Evolutionary conservation across 148 eudicot species (phyloP).

Genomic region (Rhododendron mucronatum): DNA sequence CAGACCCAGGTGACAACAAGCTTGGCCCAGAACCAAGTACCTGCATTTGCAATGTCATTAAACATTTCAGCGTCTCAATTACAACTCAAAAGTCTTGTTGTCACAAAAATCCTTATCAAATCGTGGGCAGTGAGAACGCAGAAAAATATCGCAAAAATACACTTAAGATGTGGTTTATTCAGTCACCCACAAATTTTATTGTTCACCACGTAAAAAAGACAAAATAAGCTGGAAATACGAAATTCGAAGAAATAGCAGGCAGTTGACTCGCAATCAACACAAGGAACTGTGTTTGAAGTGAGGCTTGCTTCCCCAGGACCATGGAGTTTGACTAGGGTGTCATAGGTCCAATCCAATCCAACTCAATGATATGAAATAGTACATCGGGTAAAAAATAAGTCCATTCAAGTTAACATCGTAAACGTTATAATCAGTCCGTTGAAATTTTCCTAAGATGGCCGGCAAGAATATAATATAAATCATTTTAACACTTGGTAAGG

Average conservation of each 20-base stretch:
- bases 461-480: neutral
- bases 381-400: neutral
- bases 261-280: constrained; percentile 21
- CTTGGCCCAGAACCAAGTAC: constrained; percentile 87
- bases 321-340: neutral
- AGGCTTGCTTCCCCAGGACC: neutral
- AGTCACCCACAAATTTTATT: neutral
- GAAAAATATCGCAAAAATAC: neutral
- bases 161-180: neutral
- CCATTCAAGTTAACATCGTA: neutral
- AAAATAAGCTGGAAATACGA: neutral
- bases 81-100: neutral
- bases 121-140: neutral
- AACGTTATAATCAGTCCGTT: neutral
- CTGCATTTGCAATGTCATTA: constrained; percentile 25
- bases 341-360: neutral
- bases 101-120: neutral
- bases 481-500: neutral
- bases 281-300: constrained; percentile 27
- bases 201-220: neutral
- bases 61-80: constrained; percentile 11
- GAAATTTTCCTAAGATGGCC: neutral
- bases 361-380: neutral
- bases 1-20: constrained; percentile 83
- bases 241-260: constrained; percentile 15